Evolutionary conservation across 352 stramenopile species (phyloP).

Genomic region (Phytopythium litorale): DNA sequence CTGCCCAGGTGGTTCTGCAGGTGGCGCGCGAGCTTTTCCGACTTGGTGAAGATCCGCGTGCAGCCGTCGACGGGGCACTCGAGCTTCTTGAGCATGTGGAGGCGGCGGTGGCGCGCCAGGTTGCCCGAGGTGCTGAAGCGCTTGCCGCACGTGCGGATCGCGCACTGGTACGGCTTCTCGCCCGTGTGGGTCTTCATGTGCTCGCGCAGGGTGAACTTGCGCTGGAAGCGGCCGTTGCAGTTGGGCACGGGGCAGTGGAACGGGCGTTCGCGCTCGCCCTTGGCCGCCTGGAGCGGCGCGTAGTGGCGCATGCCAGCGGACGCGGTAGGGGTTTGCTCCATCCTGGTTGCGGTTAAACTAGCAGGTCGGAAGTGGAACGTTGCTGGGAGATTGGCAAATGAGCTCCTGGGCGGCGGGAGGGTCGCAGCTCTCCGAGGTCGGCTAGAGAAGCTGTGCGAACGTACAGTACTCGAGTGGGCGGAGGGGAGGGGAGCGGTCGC

Average conservation of each 20-base stretch:
- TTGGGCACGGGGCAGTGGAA: slow-evolving; percentile 36
- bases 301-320: slow-evolving; percentile 4
- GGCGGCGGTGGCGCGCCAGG: slow-evolving; percentile 45
- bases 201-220: slow-evolving; percentile 71
- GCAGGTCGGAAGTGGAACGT: slow-evolving; percentile 4
- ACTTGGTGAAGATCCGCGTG: slow-evolving; percentile 48
- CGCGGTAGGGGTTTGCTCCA: slow-evolving; percentile 12
- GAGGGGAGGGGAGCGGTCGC: neutral
- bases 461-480: neutral
- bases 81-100: slow-evolving; percentile 47
- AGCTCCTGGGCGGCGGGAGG: slow-evolving; percentile 5
- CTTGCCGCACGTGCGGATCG: slow-evolving; percentile 48
- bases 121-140: slow-evolving; percentile 66
- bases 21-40: slow-evolving; percentile 47
- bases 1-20: slow-evolving; percentile 50
- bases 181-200: slow-evolving; percentile 83
- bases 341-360: slow-evolving; percentile 8
- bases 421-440: neutral
- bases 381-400: slow-evolving; percentile 38
- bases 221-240: slow-evolving; percentile 52
- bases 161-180: slow-evolving; percentile 64
- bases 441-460: neutral
- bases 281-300: slow-evolving; percentile 3
- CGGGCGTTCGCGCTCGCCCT: slow-evolving; percentile 28
- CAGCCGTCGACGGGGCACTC: slow-evolving; percentile 45